A percentile compares a stretch with the other conserved stretches of the same genome.
phyloP scores from a whole-genome alignment of 306 rosid genomes.

The Vicia faba region DNA sequence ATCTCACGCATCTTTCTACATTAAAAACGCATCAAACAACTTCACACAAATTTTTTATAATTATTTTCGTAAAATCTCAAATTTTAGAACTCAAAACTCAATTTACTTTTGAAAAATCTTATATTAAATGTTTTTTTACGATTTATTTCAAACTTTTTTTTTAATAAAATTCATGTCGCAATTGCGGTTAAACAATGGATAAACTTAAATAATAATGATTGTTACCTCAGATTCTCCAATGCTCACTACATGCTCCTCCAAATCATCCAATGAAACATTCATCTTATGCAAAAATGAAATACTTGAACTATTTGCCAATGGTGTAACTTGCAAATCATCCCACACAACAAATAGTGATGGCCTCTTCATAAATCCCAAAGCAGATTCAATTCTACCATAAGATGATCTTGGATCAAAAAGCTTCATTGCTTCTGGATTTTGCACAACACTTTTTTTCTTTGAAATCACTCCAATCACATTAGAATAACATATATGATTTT shows the following conservation, averaged over 20 bases:
- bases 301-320: constrained; percentile 30
- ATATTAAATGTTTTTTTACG: too few species aligned
- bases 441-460: background rate
- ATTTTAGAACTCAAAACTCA: too few species aligned
- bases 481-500: constrained; percentile 7
- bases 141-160: too few species aligned
- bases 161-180: too few species aligned
- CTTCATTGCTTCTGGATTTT: background rate
- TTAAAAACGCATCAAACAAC: too few species aligned
- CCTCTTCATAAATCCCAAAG: constrained; percentile 40
- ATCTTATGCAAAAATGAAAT: constrained; percentile 39
- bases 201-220: constrained; percentile 1
- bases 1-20: too few species aligned
- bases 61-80: too few species aligned
- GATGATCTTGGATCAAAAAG: constrained; percentile 40
- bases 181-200: background rate
- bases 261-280: constrained; percentile 40
- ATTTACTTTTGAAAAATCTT: too few species aligned
- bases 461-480: constrained; percentile 28
- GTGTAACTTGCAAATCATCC: constrained; percentile 43
- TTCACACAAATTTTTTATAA: too few species aligned
- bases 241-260: constrained; percentile 39
- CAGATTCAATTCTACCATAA: constrained; percentile 15
- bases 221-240: constrained; percentile 32
- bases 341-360: constrained; percentile 40